phyloP scores from a whole-genome alignment of 306 rosid species.

The cucumber (Cucumis sativus) region Cucumber_9930_V3 NC_026661.2:6683001-6683500 shows the following conservation, averaged over 20 bases:
- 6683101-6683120: conserved; percentile 10
- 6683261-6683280: conserved; percentile 54
- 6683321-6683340: conserved; percentile 35
- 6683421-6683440: conserved; percentile 13
- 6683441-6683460: conserved; percentile 16
- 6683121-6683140: conserved; percentile 25
- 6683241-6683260: conserved; percentile 73
- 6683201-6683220: conserved; percentile 27
- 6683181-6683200: conserved; percentile 47
- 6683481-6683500: conserved; percentile 38
- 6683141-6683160: conserved; percentile 29
- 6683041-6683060: conserved; percentile 11
- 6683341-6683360: no score
- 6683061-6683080: conserved; percentile 27
- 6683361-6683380: no score
- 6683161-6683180: conserved; percentile 49
- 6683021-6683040: conserved; percentile 35
- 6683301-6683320: conserved; percentile 29
- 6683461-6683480: conserved; percentile 26
- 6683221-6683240: conserved; percentile 24
- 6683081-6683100: conserved; percentile 38
- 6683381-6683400: no score
- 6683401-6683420: conserved; percentile 9
- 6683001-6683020: conserved; percentile 40
- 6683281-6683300: conserved; percentile 49